Conservation (phyloP, 352 stramenopile genomes). For the Globisporangium spinosum region DNA sequence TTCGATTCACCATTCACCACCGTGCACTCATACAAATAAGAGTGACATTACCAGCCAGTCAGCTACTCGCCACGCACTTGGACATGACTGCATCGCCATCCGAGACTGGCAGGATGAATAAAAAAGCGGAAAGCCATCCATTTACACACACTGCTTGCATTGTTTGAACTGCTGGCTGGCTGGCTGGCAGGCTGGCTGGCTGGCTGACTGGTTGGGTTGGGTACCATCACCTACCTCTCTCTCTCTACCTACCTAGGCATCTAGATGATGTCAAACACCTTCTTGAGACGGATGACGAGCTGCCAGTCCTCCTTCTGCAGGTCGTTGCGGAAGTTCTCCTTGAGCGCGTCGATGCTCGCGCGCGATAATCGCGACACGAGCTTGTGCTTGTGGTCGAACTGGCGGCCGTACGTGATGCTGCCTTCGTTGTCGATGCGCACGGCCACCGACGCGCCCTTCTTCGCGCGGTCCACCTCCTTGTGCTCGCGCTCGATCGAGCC, state of each 20-base stretch:
- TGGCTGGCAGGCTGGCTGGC: too few species aligned
- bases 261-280: constrained; percentile 98
- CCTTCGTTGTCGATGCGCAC: constrained; percentile 96
- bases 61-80: too few species aligned
- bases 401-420: constrained; percentile 95
- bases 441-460: constrained; percentile 92
- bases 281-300: constrained; percentile 99
- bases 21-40: too few species aligned
- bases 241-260: neutral
- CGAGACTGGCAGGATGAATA: too few species aligned
- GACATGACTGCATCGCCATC: too few species aligned
- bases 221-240: too few species aligned
- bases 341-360: constrained; percentile 97
- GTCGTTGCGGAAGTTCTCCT: constrained; percentile 98
- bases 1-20: too few species aligned
- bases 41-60: too few species aligned
- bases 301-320: constrained; percentile 97
- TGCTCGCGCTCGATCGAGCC: constrained; percentile 96
- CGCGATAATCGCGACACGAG: constrained; percentile 87
- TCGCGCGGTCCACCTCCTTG: constrained; percentile 93
- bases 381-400: constrained; percentile 94
- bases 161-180: too few species aligned
- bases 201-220: too few species aligned
- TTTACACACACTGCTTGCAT: too few species aligned
- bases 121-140: too few species aligned